phyloP scores from a whole-genome alignment of 164 flowering plant genomes.

The Hamamelis virginiana region DNA sequence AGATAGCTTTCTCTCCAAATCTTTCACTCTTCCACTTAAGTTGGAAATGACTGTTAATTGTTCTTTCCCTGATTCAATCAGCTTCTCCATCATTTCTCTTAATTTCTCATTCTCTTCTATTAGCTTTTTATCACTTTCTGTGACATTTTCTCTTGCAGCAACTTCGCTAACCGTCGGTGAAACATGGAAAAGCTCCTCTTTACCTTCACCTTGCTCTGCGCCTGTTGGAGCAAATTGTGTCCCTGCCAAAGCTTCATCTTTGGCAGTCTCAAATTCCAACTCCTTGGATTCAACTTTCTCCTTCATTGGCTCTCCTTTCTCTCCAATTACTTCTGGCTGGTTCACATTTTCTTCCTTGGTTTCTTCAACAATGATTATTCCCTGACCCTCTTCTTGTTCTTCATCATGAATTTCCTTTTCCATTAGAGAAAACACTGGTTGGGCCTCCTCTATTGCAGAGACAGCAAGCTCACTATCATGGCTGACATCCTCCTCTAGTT shows the following conservation, averaged over 20 bases:
- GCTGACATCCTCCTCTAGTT: no score
- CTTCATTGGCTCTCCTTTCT: not conserved
- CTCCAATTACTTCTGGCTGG: not conserved
- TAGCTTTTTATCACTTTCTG: slow-evolving; percentile 19
- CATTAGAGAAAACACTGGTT: no score
- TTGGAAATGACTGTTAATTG: slow-evolving; percentile 51
- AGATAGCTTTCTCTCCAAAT: slow-evolving; percentile 54
- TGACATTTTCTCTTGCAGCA: not conserved
- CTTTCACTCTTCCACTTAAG: slow-evolving; percentile 50
- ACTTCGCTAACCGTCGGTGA: not conserved
- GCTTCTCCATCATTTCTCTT: slow-evolving; percentile 52
- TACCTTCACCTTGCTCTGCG: slow-evolving; percentile 9
- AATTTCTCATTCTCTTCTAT: slow-evolving; percentile 55
- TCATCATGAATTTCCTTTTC: not conserved
- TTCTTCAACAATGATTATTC: no score
- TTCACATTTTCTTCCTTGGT: no score
- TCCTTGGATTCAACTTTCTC: no score
- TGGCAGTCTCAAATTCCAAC: not conserved
- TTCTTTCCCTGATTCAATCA: slow-evolving; percentile 56
- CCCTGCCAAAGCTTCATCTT: not conserved
- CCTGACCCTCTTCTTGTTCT: no score
- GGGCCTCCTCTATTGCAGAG: no score
- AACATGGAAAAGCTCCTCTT: not conserved
- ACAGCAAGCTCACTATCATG: no score
- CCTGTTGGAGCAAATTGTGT: slow-evolving; percentile 1